phyloP scores from a whole-genome alignment of 345 rosid genomes.

The Nephelium lappaceum region DNA sequence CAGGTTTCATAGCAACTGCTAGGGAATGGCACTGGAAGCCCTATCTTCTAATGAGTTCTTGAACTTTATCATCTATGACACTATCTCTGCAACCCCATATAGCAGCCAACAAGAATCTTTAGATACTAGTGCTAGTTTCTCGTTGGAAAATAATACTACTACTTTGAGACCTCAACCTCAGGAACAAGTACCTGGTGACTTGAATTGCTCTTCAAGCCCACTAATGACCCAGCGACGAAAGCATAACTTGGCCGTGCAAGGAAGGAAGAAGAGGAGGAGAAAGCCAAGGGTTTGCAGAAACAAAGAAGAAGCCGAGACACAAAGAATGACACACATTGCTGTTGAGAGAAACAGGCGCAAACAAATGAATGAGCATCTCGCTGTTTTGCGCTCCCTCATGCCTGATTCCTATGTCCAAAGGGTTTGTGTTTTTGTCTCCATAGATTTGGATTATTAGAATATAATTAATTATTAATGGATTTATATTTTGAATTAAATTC shows the following conservation, averaged over 20 bases:
- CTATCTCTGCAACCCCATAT: conserved; percentile 60
- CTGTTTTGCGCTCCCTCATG: conserved; percentile 82
- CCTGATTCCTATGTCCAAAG: conserved; percentile 82
- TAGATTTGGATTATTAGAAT: too few species aligned
- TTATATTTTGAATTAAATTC: too few species aligned
- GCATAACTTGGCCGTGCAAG: conserved; percentile 39
- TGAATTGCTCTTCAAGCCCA: conserved; percentile 19
- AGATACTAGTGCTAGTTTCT: conserved; percentile 15
- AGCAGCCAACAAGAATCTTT: conserved; percentile 34
- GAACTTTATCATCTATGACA: conserved; percentile 64
- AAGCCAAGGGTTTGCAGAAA: conserved; percentile 79
- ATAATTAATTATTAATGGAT: too few species aligned
- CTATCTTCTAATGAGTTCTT: conserved; percentile 70
- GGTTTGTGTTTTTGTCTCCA: conserved; percentile 37
- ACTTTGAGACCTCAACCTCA: conserved; percentile 15
- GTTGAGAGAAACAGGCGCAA: conserved; percentile 89
- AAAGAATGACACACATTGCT: conserved; percentile 92
- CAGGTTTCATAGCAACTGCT: not conserved
- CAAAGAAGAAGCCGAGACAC: conserved; percentile 83
- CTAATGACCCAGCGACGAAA: conserved; percentile 19
- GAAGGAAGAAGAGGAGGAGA: conserved; percentile 71
- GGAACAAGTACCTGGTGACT: conserved; percentile 28
- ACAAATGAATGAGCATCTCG: conserved; percentile 86
- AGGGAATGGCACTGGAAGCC: conserved; percentile 58
- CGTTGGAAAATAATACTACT: conserved; percentile 8